Evolutionary conservation across 805 yeast genomes (phyloP), one percentile per base, ranked within the genome.

Genomic region (Spathaspora passalidarum): DNA sequence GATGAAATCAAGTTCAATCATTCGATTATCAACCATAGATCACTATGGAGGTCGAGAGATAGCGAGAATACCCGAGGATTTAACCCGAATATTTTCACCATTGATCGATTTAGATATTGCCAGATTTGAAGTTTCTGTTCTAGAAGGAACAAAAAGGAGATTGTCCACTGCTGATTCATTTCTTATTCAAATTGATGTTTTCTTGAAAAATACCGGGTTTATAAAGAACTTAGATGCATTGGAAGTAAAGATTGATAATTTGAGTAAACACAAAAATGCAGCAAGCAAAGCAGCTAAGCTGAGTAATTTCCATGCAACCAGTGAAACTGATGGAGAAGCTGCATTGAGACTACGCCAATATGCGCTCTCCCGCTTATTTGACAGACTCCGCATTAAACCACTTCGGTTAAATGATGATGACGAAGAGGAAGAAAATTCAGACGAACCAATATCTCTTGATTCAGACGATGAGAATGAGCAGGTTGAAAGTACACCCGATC

Each of bases 141-240:
- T 86, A 6, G 79, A 75, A 56, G 79, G 83, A 36, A 85, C 82
- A 16, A 67, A 70, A 9, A 48, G 52, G 22, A 61, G 82, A 23
- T 60, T 90, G 26, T 72, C 86, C 8, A 78, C 82, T 1, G 98
- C 97, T 3, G 96, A 89, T 56, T 73, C 84, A 1, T 84, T 91
- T 56, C 71, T 79, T 18, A 68, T 89, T 0, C 88, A 83, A 55
- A 64, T 88, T 4, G 87, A 88, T 54, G 79, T 89, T 48, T 87
- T 62, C 57, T 59, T 91, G 20, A 74, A 54, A 32, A 61, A 48
- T 59, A 66, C 42, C 48, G 77, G 68, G 59, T 51, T 75, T 68
- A 5, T 47, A 53, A 38, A 38, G 40, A 52, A 40, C 23, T 40
- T 47, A 2, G 53, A 48, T 20, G 38, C 36, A 2, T 39, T 47